Evolutionary conservation across 1,139 yeast genomes (phyloP).

Genomic region (Kodamaea sp.): DNA sequence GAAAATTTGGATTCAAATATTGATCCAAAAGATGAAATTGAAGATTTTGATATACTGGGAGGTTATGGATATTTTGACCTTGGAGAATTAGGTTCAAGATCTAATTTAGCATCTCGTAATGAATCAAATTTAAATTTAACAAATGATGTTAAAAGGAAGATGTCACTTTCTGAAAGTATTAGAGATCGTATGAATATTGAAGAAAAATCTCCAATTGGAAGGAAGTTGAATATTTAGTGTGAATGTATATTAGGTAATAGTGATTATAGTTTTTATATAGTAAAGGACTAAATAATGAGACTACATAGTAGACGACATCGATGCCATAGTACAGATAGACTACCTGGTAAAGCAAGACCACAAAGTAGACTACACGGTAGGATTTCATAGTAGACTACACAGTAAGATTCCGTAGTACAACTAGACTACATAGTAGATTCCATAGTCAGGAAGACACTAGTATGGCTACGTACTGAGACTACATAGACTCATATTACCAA

Average conservation of each 20-base stretch:
- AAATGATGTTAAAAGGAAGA: constrained; percentile 26
- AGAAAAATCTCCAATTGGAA: constrained; percentile 11
- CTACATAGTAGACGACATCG: no score
- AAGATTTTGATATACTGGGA: constrained; percentile 46
- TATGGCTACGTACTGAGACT: no score
- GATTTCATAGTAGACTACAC: no score
- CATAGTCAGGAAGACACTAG: no score
- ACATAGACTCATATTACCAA: no score
- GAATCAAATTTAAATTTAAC: constrained; percentile 27
- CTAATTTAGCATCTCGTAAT: constrained; percentile 28
- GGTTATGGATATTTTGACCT: constrained; percentile 78
- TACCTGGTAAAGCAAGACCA: no score
- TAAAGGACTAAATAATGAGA: no score
- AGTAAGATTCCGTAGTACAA: no score
- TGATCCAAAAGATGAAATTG: constrained; percentile 8
- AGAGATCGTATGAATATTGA: constrained; percentile 25
- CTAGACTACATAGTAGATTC: no score
- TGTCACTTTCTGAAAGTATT: constrained; percentile 32
- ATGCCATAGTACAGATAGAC: no score
- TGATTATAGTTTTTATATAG: no score
- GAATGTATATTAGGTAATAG: not conserved
- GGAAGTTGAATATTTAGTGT: constrained; percentile 8
- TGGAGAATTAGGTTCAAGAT: constrained; percentile 46
- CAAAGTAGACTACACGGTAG: not conserved
- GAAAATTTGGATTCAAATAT: constrained; percentile 9